Evolutionary conservation across 1,284 basidiomycete species (phyloP).

Genomic region (Boletus semigastroideus): DNA sequence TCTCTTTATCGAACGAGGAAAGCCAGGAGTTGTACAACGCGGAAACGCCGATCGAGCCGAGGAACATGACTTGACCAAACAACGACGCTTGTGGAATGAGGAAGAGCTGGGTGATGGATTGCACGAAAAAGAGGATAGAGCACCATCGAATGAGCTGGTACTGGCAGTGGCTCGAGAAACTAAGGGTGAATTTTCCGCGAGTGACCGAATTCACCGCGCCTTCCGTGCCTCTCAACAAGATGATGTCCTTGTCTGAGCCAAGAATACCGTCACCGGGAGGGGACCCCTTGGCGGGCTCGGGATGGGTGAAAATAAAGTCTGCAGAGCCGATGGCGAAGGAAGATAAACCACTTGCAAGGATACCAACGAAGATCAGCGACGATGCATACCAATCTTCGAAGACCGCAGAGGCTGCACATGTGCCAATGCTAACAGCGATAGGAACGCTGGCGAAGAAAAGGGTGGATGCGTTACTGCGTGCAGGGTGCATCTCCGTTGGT

Average conservation of each 20-base stretch:
- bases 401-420: constrained; percentile 14
- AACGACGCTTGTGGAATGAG: constrained; percentile 28
- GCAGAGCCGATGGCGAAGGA: constrained; percentile 28
- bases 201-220: constrained; percentile 31
- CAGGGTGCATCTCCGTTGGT: constrained; percentile 6
- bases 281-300: constrained; percentile 23
- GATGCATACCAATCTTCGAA: constrained; percentile 28
- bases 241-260: constrained; percentile 11
- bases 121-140: constrained; percentile 23
- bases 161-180: constrained; percentile 20
- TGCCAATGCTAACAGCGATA: constrained; percentile 23
- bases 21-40: constrained; percentile 23
- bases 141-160: constrained; percentile 22
- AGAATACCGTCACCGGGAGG: constrained; percentile 28
- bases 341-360: constrained; percentile 30
- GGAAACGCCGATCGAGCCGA: constrained; percentile 27
- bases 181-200: constrained; percentile 28
- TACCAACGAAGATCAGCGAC: constrained; percentile 30
- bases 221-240: constrained; percentile 26
- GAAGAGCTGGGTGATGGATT: constrained; percentile 26
- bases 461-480: not conserved
- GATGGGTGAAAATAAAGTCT: constrained; percentile 20
- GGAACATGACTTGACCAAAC: constrained; percentile 31
- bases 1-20: constrained; percentile 22
- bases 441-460: constrained; percentile 15